Percentiles rank a stretch among this genome's conserved stretches.
Evolutionary conservation across 208 protist species (phyloP).

Genomic region (Leptomonas seymouri): DNA sequence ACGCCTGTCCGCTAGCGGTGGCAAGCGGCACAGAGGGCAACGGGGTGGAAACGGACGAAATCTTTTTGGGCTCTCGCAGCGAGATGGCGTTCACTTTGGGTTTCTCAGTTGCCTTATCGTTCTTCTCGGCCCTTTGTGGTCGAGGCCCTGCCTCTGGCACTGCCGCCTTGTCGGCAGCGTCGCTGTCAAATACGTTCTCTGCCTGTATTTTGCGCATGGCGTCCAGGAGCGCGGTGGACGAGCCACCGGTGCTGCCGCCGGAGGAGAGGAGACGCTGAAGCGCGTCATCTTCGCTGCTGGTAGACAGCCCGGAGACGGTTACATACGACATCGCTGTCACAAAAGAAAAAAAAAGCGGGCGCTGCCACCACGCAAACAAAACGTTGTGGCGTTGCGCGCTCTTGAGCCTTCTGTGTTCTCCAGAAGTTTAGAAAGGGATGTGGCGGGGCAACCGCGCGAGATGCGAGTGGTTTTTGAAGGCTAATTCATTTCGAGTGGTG

Average conservation of each 20-base stretch:
- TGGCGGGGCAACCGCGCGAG: no score
- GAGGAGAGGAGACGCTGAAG: constrained; percentile 39
- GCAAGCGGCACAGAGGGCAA: constrained; percentile 12
- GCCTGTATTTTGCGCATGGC: constrained; percentile 46
- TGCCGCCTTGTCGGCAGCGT: neutral
- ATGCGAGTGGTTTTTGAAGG: no score
- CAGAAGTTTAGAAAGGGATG: no score
- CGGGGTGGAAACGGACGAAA: neutral
- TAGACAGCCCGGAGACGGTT: constrained; percentile 56
- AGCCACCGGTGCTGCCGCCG: constrained; percentile 2
- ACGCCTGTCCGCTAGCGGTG: constrained; percentile 2
- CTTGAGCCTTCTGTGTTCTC: no score
- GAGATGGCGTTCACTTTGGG: constrained; percentile 14
- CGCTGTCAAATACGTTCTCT: constrained; percentile 22
- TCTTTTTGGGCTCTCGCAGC: constrained; percentile 26
- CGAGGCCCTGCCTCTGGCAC: neutral
- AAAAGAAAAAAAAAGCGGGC: neutral
- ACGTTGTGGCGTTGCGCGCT: neutral
- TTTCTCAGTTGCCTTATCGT: neutral
- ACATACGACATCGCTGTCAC: constrained; percentile 41
- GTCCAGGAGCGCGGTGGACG: constrained; percentile 29
- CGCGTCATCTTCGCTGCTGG: constrained; percentile 41
- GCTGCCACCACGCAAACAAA: neutral
- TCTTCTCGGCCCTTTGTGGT: neutral
- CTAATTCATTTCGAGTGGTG: neutral